Conservation (phyloP, 805 yeast species). For the Yarrowia keelungensis region DNA sequence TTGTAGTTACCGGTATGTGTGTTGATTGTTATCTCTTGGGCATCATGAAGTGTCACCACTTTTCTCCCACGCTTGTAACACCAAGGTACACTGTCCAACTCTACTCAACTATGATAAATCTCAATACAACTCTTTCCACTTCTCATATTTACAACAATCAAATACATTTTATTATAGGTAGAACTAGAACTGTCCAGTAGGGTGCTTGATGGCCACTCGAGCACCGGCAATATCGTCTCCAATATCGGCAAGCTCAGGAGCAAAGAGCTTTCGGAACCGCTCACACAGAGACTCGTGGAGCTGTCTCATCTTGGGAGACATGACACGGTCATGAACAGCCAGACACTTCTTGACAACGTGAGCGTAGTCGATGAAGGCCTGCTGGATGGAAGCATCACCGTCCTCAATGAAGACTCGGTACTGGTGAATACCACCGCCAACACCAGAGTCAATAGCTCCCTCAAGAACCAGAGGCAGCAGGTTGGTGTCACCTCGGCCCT, state of each 20-base stretch:
- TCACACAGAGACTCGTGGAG: constrained; percentile 73
- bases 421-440: constrained; percentile 89
- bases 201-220: constrained; percentile 18
- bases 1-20: too few relatives aligned
- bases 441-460: constrained; percentile 92
- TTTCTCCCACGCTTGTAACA: too few relatives aligned
- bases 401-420: constrained; percentile 71
- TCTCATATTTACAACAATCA: not conserved
- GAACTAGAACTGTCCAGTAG: constrained; percentile 32
- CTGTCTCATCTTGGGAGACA: constrained; percentile 61
- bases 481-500: constrained; percentile 35
- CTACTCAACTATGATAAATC: too few relatives aligned
- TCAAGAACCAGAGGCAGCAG: constrained; percentile 46
- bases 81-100: too few relatives aligned
- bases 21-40: too few relatives aligned
- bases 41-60: too few relatives aligned
- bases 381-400: constrained; percentile 47
- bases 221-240: constrained; percentile 36
- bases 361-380: constrained; percentile 72
- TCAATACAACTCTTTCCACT: too few relatives aligned
- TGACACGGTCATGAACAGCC: constrained; percentile 68
- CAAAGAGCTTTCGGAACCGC: constrained; percentile 71
- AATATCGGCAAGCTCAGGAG: constrained; percentile 58
- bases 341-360: constrained; percentile 70
- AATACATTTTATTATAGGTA: not conserved